A percentile compares a stretch with the other conserved stretches of the same genome.
Evolutionary conservation across 495 filamentous ascomycete genomes (phyloP).

Genomic region (Lophium mytilinum): DNA sequence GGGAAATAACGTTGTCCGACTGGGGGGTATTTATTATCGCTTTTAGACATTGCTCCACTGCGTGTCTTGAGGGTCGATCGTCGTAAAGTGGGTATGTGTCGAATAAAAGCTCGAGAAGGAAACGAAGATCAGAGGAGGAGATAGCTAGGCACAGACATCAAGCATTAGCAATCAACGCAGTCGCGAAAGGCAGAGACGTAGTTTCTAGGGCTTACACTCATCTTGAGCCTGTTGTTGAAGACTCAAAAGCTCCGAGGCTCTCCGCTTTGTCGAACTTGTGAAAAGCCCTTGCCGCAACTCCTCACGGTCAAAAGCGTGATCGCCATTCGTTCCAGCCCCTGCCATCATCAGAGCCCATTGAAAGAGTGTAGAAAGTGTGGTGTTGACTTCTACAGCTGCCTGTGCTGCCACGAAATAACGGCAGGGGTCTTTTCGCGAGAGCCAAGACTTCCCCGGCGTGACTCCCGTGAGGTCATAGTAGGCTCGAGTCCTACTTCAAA

Average conservation of each 20-base stretch:
- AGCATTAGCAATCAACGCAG: not conserved
- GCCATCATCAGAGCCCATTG: conserved; percentile 24
- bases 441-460: conserved; percentile 10
- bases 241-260: conserved; percentile 38
- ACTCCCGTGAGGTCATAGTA: not conserved
- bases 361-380: conserved; percentile 3
- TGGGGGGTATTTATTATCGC: conserved; percentile 47
- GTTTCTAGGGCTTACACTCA: conserved; percentile 32
- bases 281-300: conserved; percentile 26
- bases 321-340: conserved; percentile 18
- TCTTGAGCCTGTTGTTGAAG: conserved; percentile 39
- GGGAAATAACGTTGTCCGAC: conserved; percentile 47
- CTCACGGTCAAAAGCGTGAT: conserved; percentile 22
- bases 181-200: not conserved
- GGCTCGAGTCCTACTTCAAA: no score
- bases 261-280: conserved; percentile 43
- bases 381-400: not conserved
- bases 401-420: no score
- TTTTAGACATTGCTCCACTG: conserved; percentile 67
- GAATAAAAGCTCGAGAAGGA: conserved; percentile 64
- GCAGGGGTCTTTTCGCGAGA: conserved; percentile 14
- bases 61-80: conserved; percentile 74
- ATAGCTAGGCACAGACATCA: conserved; percentile 9
- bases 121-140: conserved; percentile 12
- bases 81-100: conserved; percentile 78